A percentile compares a stretch with the other conserved stretches of the same genome.
phyloP scores from a whole-genome alignment of 1,139 yeast species.

The Barnettozyma hawaiiensis region DNA sequence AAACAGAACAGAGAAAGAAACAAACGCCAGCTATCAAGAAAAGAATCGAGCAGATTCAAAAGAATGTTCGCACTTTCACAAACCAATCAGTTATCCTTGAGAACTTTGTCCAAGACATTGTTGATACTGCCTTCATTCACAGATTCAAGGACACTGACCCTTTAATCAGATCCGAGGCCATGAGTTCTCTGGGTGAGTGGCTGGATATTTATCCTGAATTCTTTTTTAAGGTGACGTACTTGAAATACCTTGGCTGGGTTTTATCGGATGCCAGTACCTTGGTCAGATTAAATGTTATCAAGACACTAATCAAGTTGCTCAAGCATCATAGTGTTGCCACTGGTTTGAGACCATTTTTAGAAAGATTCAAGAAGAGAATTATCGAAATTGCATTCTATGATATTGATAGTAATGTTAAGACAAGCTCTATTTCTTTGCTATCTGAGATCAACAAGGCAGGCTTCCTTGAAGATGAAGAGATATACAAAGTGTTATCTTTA shows the following conservation, averaged over 20 bases:
- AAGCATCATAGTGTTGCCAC: constrained; percentile 37
- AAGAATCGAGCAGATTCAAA: constrained; percentile 40
- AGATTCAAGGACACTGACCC: constrained; percentile 81
- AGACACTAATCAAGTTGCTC: constrained; percentile 44
- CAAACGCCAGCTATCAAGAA: constrained; percentile 30
- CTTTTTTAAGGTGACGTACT: constrained; percentile 62
- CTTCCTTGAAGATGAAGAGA: constrained; percentile 55
- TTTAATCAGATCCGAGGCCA: constrained; percentile 62
- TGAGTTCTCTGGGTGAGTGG: constrained; percentile 58
- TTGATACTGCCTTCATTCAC: constrained; percentile 63
- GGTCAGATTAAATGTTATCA: constrained; percentile 64
- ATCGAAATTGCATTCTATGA: constrained; percentile 56
- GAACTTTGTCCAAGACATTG: constrained; percentile 58
- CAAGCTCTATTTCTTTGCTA: constrained; percentile 47
- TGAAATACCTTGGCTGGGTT: constrained; percentile 81
- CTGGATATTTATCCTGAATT: constrained; percentile 64
- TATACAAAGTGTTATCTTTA: constrained; percentile 36
- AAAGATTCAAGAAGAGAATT: constrained; percentile 58
- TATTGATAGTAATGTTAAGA: constrained; percentile 48
- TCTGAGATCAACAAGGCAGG: constrained; percentile 55
- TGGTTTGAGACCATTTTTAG: constrained; percentile 67
- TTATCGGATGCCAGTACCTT: constrained; percentile 59
- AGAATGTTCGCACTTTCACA: constrained; percentile 43
- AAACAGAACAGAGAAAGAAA: constrained; percentile 31
- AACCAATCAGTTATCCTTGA: constrained; percentile 48